Evolutionary conservation across 345 rosid genomes (phyloP).

Genomic region (Erucastrum elatum): DNA sequence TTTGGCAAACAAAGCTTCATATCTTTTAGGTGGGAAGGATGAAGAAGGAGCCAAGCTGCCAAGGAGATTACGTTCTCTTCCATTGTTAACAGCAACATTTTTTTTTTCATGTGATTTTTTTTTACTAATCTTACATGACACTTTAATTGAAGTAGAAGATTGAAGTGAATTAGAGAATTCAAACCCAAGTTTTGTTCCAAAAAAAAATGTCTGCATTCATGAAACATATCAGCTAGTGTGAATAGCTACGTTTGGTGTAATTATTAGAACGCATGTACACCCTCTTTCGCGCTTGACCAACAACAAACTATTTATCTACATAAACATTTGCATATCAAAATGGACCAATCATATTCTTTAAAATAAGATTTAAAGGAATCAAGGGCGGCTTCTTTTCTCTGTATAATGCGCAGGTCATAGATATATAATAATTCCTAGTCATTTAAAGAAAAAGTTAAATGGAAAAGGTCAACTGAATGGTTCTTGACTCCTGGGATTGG

Average conservation of each 20-base stretch:
- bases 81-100: too few relatives aligned
- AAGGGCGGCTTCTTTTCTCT: conserved; percentile 24
- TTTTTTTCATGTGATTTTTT: too few relatives aligned
- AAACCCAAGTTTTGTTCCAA: too few relatives aligned
- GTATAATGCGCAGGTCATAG: background rate
- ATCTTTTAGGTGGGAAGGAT: too few relatives aligned
- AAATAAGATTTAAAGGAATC: background rate
- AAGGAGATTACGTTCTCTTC: too few relatives aligned
- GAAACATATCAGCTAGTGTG: background rate
- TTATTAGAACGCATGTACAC: background rate
- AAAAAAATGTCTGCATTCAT: too few relatives aligned
- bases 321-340: conserved; percentile 10
- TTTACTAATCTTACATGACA: too few relatives aligned
- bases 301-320: background rate
- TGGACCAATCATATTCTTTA: background rate
- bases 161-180: too few relatives aligned
- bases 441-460: background rate
- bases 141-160: too few relatives aligned
- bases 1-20: too few relatives aligned
- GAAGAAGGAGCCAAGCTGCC: too few relatives aligned
- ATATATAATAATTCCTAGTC: background rate
- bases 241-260: background rate
- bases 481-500: conserved; percentile 9
- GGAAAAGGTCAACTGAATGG: conserved; percentile 15
- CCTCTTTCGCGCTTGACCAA: background rate